Percentiles rank a stretch among this genome's conserved stretches.
phyloP scores from a whole-genome alignment of 805 yeast species.

The Middelhovenomyces tepae region DNA sequence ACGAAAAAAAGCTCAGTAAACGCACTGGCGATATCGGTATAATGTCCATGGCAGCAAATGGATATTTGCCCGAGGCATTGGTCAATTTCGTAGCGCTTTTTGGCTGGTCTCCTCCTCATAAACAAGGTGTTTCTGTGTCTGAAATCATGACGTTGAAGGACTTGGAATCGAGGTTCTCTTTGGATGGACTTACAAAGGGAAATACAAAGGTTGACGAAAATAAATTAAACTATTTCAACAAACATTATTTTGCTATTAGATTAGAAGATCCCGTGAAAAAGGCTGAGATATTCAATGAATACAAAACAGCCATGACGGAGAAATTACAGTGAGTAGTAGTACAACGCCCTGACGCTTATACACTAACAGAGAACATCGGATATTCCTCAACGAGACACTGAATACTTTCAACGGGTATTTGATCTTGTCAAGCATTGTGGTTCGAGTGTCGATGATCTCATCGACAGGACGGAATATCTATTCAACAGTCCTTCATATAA shows the following conservation, averaged over 20 bases:
- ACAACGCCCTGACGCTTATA: too few relatives aligned
- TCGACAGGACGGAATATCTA: too few relatives aligned
- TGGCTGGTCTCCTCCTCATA: slow-evolving; percentile 85
- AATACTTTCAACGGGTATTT: too few relatives aligned
- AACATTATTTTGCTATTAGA: slow-evolving; percentile 45
- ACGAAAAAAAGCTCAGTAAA: slow-evolving; percentile 62
- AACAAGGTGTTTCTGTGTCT: slow-evolving; percentile 22
- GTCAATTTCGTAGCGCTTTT: slow-evolving; percentile 79
- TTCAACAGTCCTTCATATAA: too few relatives aligned
- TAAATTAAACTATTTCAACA: slow-evolving; percentile 72
- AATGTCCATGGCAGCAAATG: slow-evolving; percentile 44
- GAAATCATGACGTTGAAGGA: slow-evolving; percentile 32
- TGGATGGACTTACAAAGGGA: slow-evolving; percentile 78
- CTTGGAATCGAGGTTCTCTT: slow-evolving; percentile 46
- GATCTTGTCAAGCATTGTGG: too few relatives aligned
- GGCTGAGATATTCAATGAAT: slow-evolving; percentile 27
- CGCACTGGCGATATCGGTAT: slow-evolving; percentile 78
- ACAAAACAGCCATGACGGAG: too few relatives aligned
- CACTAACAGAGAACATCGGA: too few relatives aligned
- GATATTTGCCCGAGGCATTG: slow-evolving; percentile 79
- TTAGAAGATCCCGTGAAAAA: slow-evolving; percentile 33
- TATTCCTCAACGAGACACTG: too few relatives aligned
- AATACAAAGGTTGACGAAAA: slow-evolving; percentile 83
- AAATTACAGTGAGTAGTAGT: too few relatives aligned
- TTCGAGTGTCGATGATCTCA: too few relatives aligned